Evolutionary conservation across 768 basidiomycete genomes (phyloP), one percentile per base, ranked within the genome.

Genomic region (Boletus speciosus): DNA sequence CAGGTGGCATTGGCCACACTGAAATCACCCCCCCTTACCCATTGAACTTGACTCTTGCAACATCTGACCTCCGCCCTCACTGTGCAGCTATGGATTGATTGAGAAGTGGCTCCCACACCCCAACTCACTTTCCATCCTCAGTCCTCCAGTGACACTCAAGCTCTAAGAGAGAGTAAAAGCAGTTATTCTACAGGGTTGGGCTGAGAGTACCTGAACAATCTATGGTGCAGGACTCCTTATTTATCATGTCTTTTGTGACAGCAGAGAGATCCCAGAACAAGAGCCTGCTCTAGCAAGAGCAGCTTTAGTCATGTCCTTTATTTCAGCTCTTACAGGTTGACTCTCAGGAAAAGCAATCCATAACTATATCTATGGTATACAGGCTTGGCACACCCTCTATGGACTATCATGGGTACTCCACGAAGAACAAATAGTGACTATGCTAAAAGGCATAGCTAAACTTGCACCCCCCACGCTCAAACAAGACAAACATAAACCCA

Each of bases 71-170:
- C 0, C 25, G 41, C 14, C 59, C 61, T 0, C 50, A 48, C 12
- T 63, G 52, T 4, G 0, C 19, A 1, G 52, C 56, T 4, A 54
- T 45, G 11, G 50, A 60, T 6, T 0, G 47, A 0, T 60, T 0
- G n/a, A 32, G 1, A 25, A 29, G 0, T 60, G 57, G 59, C 9
- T 6, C 8, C 53, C 57, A 15, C 43, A 50, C 10, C 36, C 23
- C 0, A 5, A 32, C 3, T 16, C 41, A 12, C 9, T 14, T 2
- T 3, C 19, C 1, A 0, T n/a, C 38, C 11, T 19, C 6, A 3
- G n/a, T 4, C 12, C 34, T 19, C 43, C 16, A 29, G 9, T 4
- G 1, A 2, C 14, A 0, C 6, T 8, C 2, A n/a, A 51, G 4
- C 16, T 37, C 1, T 16, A n/a, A 2, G 37, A 42, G 12, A 5